Evolutionary conservation across 2,329 filamentous ascomycete species (phyloP).

Genomic region (Trichoderma semiorbis): DNA sequence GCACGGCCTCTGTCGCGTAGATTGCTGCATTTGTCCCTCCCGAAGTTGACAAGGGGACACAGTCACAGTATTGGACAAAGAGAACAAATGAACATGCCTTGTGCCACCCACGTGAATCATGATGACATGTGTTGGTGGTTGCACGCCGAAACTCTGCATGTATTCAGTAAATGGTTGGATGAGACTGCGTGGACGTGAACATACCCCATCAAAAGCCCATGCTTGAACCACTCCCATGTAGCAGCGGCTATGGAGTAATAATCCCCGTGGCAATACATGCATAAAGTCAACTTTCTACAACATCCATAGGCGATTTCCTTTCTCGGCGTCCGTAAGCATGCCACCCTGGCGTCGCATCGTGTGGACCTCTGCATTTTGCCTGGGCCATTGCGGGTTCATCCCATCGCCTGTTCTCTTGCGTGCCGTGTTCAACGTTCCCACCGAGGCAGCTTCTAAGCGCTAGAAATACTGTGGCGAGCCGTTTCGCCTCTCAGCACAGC

Average conservation of each 20-base stretch:
- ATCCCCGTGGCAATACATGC: not conserved
- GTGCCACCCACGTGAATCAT: not conserved
- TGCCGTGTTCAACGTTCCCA: not conserved
- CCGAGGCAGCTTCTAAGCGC: not conserved
- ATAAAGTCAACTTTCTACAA: not conserved
- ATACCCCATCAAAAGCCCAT: not conserved
- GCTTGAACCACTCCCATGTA: not conserved
- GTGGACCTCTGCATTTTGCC: not conserved
- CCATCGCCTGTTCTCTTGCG: not conserved
- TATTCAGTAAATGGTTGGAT: not conserved
- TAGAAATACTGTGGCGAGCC: not conserved
- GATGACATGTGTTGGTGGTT: not conserved
- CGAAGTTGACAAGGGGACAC: not conserved
- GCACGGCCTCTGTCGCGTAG: not conserved
- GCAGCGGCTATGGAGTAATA: not conserved
- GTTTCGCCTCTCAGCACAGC: not conserved
- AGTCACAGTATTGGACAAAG: not conserved
- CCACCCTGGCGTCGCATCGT: not conserved
- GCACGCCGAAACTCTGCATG: not conserved
- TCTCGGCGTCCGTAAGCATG: not conserved
- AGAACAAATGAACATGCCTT: not conserved
- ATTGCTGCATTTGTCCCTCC: not conserved
- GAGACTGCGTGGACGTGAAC: not conserved
- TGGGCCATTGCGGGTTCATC: not conserved
- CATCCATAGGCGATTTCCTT: not conserved